A percentile compares a stretch with the other conserved stretches of the same genome.
These are phyloP conservation scores for Annona cherimola DNA, from an alignment of 164 flowering plant species.

Conservation along the genomic window DNA sequence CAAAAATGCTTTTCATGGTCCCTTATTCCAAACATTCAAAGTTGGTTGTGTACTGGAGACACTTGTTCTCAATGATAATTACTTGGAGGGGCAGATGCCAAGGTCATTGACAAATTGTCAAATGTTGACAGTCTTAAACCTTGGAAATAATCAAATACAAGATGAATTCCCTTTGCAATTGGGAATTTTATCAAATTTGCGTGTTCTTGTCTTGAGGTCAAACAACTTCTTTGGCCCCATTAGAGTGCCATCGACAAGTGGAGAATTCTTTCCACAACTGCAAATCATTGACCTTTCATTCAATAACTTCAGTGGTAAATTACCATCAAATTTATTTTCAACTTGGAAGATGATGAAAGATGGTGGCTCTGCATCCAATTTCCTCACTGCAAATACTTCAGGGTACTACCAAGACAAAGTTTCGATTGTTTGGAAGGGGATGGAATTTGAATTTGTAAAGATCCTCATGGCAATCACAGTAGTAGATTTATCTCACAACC, in stretches of 20 bases:
- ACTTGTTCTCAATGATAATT: not conserved
- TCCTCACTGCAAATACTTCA: not conserved
- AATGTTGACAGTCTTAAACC: not conserved
- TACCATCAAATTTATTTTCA: slow-evolving; percentile 2
- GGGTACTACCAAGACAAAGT: slow-evolving; percentile 30
- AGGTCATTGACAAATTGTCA: not conserved
- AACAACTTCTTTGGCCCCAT: not conserved
- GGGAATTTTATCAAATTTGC: not conserved
- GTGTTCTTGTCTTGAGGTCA: not conserved
- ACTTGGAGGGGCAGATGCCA: not conserved
- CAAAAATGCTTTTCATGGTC: no score
- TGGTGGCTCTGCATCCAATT: not conserved
- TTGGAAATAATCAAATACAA: not conserved
- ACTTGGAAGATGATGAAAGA: slow-evolving; percentile 26
- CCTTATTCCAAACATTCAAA: no score
- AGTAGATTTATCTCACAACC: slow-evolving; percentile 51
- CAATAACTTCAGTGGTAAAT: slow-evolving; percentile 9
- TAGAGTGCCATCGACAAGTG: not conserved
- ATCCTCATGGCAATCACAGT: slow-evolving; percentile 36
- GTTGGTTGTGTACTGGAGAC: not conserved
- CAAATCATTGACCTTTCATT: slow-evolving; percentile 18
- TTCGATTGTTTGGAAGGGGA: slow-evolving; percentile 41
- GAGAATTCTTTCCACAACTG: slow-evolving; percentile 1
- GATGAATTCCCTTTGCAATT: slow-evolving; percentile 1
- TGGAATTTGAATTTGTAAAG: slow-evolving; percentile 29